phyloP scores from a whole-genome alignment of 352 stramenopile genomes.

The Thalassiosira ordinaria region DNA sequence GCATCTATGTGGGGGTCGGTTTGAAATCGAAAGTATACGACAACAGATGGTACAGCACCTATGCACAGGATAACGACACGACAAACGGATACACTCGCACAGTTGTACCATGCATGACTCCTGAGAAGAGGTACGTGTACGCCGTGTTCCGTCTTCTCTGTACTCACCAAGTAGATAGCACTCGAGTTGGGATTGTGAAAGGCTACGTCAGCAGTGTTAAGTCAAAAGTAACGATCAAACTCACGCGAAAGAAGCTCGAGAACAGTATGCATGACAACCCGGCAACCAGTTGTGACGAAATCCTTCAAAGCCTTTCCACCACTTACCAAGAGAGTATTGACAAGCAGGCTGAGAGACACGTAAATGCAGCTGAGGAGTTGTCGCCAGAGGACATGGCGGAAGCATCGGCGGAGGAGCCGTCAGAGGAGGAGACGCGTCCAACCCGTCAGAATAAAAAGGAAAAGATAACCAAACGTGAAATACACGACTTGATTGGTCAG shows the following conservation, averaged over 20 bases:
- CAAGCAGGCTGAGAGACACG: neutral
- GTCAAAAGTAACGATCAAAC: neutral
- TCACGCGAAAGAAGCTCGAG: neutral
- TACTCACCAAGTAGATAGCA: neutral
- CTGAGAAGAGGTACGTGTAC: neutral
- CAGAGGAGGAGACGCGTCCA: no score
- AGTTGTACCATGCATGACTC: neutral
- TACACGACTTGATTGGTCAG: neutral
- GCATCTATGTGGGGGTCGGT: slow-evolving; percentile 4
- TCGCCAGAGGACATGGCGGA: neutral
- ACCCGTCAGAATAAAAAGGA: no score
- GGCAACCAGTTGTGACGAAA: neutral
- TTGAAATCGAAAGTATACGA: neutral
- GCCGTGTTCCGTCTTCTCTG: neutral
- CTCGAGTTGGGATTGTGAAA: neutral
- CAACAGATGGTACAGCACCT: neutral
- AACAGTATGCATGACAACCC: neutral
- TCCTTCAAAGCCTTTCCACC: neutral
- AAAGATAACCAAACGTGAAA: neutral
- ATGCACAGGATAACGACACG: neutral
- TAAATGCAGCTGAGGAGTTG: neutral
- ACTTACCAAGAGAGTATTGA: neutral
- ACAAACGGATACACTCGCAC: neutral
- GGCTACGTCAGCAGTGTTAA: neutral
- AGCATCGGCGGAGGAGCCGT: no score